phyloP scores from a whole-genome alignment of 2,329 filamentous ascomycete genomes.

The Colletotrichum destructivum region DNA sequence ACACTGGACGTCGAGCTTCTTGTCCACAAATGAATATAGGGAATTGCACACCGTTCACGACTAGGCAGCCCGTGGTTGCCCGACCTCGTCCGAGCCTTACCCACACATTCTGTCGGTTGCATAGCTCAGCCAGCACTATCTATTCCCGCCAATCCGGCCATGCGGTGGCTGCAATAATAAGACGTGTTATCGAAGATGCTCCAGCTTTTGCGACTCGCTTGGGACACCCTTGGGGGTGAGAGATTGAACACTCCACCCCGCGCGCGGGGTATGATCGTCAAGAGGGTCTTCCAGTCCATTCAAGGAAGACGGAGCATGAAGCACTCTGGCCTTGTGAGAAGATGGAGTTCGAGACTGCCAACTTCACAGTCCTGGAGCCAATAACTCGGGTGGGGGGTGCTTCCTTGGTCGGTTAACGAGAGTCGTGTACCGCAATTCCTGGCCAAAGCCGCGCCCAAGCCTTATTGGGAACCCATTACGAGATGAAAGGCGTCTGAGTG shows the following conservation, averaged over 20 bases:
- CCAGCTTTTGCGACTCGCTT: neutral
- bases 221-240: constrained; percentile 1
- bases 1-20: no score
- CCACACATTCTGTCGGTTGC: neutral
- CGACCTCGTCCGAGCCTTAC: neutral
- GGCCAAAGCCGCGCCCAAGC: constrained; percentile 14
- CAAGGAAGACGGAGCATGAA: constrained; percentile 1
- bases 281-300: neutral
- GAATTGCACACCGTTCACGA: neutral
- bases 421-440: constrained; percentile 30
- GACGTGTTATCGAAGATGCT: neutral
- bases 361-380: neutral
- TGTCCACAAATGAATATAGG: neutral
- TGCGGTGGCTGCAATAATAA: neutral
- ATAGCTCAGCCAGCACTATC: neutral
- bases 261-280: constrained; percentile 13
- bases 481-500: constrained; percentile 28
- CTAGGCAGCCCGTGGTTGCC: neutral
- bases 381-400: neutral
- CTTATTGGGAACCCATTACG: constrained; percentile 35
- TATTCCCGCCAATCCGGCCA: neutral
- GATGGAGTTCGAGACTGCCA: neutral
- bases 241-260: neutral
- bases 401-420: neutral
- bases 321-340: neutral